Evolutionary conservation across 1,284 basidiomycete species (phyloP), one percentile per base, ranked within the genome.

Genomic region (Porodaedalea pini): DNA sequence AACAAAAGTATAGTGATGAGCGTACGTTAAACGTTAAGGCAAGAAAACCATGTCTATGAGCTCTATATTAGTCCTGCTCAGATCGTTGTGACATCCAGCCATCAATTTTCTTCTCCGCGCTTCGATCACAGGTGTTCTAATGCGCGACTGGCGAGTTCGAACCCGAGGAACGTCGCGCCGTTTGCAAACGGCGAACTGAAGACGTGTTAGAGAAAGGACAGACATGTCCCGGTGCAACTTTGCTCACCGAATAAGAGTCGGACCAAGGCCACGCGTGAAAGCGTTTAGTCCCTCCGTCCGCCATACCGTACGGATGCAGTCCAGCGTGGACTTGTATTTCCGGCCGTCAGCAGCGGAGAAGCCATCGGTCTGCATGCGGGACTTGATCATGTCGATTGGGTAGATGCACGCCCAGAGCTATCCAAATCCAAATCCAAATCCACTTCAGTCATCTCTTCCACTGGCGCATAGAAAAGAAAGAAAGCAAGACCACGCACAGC

Each of bases 351-450:
- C 71, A 4, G 82, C 75, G 43, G 83, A 79, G 68, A 95, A 90
- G 0, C 88, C 88, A 68, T 98, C 96, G 0, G 94, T 98, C 74
- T 98, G 96, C 77, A 98, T 88, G 56, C 94, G 85, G 27, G 90
- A 92, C 71, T 98, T 98, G 70, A 98, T 85, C 80, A 97, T 92
- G 72, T 96, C 94, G 70, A 94, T 86, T 6, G 92, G 92, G 75
- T 94, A 94, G 74, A 94, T 94, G 8, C 90, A 76, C 23, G 80
- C 85, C 90, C 90, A 92, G 25, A 92, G 75, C 90, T 91, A 61
- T 27, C 59, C 53, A 17, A 34, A 21, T 40, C 34, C 44, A 17
- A 5, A 61, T 27, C 34, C 21, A 15, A 21, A 21, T 39, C 36
- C 11, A 37, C 11, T 37, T 31, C 44, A 40, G 25, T n/a, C 29